Evolutionary conservation across 164 flowering plant species (phyloP).

Genomic region (Chimonanthus praecox): DNA sequence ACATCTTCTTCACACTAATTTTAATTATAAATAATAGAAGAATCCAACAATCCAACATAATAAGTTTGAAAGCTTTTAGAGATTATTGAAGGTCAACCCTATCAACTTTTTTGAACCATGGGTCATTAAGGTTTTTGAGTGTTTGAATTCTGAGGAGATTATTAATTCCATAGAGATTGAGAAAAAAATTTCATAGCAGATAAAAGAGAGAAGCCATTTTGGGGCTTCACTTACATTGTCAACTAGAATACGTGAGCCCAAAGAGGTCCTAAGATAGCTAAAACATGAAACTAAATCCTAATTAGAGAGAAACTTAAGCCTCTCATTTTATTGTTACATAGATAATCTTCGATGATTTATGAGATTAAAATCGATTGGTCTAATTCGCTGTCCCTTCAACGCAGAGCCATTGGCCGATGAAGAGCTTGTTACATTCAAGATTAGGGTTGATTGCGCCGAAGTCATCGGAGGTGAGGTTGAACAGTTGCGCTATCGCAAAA

Average conservation of each 20-base stretch:
- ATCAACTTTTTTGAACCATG: no score
- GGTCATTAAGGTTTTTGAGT: no score
- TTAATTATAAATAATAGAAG: no score
- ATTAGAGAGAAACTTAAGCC: no score
- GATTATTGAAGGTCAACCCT: no score
- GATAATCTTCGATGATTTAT: neutral
- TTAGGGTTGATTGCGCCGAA: constrained; percentile 18
- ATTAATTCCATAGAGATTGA: no score
- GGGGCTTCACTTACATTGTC: neutral
- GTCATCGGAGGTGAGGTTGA: constrained; percentile 12
- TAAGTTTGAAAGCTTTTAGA: no score
- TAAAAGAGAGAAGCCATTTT: no score
- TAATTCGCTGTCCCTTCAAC: constrained; percentile 12
- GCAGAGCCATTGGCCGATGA: constrained; percentile 25
- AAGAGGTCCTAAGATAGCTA: neutral
- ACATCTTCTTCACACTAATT: no score
- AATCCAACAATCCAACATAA: no score
- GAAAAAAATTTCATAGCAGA: no score
- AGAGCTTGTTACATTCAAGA: constrained; percentile 13
- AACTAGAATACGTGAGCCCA: neutral
- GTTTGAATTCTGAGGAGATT: no score
- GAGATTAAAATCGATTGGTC: neutral
- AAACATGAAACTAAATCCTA: neutral
- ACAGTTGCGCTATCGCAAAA: constrained; percentile 11
- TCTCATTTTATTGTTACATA: neutral